Percentiles rank a stretch among this genome's conserved stretches.
These are phyloP conservation scores for Houttuynia cordata DNA, from an alignment of 164 flowering plant genomes.

Conservation along the genomic window DNA sequence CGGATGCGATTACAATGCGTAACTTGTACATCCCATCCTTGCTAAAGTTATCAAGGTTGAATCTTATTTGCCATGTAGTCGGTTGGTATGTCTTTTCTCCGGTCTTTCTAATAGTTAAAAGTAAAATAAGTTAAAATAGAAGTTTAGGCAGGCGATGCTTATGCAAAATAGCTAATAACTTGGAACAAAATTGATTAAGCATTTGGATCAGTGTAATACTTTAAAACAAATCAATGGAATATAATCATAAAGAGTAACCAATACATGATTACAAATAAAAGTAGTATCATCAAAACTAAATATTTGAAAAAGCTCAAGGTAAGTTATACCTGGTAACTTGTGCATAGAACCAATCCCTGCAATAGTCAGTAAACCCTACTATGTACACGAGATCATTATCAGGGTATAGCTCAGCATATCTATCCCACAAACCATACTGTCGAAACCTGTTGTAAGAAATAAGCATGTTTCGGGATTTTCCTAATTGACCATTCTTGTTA, in stretches of 20 bases:
- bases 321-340: slow-evolving; percentile 55
- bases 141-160: not conserved
- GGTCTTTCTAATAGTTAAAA: slow-evolving; percentile 18
- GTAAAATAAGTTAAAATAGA: not conserved
- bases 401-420: slow-evolving; percentile 24
- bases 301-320: not conserved
- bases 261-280: not conserved
- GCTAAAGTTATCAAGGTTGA: slow-evolving; percentile 11
- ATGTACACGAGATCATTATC: slow-evolving; percentile 53
- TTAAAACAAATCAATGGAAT: too few relatives aligned
- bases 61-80: slow-evolving; percentile 37
- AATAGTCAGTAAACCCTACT: slow-evolving; percentile 43
- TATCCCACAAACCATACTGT: slow-evolving; percentile 43
- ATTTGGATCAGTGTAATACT: too few relatives aligned
- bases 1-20: slow-evolving; percentile 22
- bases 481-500: not conserved
- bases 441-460: slow-evolving; percentile 38
- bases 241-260: not conserved
- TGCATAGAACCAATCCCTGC: slow-evolving; percentile 74
- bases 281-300: not conserved
- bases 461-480: not conserved
- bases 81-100: slow-evolving; percentile 27
- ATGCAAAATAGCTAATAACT: too few relatives aligned
- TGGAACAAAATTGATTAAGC: too few relatives aligned
- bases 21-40: slow-evolving; percentile 14